Conservation (phyloP, 768 basidiomycete species). For the Fomitopsis serialis region DNA sequence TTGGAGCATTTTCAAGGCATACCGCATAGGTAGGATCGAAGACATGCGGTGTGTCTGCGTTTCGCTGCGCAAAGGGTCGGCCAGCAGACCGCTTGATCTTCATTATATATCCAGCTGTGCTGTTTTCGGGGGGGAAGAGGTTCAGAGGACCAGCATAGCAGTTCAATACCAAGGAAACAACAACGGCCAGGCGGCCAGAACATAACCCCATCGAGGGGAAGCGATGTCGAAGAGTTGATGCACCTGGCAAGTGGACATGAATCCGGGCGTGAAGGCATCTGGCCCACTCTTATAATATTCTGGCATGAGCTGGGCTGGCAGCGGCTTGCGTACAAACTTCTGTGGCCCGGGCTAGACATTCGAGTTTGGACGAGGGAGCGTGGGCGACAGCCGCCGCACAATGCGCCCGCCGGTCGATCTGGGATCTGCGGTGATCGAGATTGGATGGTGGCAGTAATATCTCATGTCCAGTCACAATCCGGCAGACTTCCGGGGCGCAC, state of each 20-base stretch:
- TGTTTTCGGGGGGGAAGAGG: background rate
- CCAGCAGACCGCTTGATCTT: constrained; percentile 4
- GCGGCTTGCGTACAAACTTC: no score
- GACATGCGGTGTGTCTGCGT: background rate
- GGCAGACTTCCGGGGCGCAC: no score
- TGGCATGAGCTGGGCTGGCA: no score
- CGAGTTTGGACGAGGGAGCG: no score
- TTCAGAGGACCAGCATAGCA: constrained; percentile 9
- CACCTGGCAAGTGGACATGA: constrained; percentile 8
- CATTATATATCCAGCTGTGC: background rate
- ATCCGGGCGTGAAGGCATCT: no score
- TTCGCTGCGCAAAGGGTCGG: background rate
- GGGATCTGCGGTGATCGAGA: no score
- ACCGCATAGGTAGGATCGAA: constrained; percentile 22
- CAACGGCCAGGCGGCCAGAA: constrained; percentile 1
- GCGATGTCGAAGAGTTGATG: background rate
- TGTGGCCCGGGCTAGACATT: no score
- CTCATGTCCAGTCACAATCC: no score
- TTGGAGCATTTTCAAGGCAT: background rate
- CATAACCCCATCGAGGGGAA: background rate
- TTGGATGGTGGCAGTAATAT: no score
- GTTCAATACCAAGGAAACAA: constrained; percentile 3
- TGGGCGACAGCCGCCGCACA: no score
- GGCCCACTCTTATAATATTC: no score
- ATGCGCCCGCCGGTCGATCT: no score